Conservation (phyloP, 1,284 basidiomycete species). For the Apiotrichum veenhuisii region DNA sequence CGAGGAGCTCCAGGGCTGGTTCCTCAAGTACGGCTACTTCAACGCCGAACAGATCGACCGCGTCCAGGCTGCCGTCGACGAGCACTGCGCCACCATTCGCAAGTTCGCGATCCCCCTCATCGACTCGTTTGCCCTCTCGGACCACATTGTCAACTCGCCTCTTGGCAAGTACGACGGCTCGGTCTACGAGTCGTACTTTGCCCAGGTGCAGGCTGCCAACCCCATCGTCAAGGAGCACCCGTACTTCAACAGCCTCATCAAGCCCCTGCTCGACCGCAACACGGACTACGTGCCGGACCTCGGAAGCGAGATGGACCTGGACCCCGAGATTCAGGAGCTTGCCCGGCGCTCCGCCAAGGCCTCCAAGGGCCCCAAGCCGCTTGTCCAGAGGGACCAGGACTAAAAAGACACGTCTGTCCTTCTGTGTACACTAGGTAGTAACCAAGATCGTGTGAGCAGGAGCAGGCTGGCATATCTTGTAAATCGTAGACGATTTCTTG, state of each 20-base stretch:
- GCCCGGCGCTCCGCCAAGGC: not conserved
- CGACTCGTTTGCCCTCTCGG: conserved; percentile 56
- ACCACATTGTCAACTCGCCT: conserved; percentile 59
- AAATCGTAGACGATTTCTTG: not conserved
- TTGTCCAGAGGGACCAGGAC: conserved; percentile 4
- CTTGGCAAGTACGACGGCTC: conserved; percentile 54
- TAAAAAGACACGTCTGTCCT: not conserved
- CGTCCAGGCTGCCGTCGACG: conserved; percentile 51
- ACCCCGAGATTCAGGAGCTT: conserved; percentile 36
- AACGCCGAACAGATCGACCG: conserved; percentile 51
- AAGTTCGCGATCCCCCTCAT: conserved; percentile 53
- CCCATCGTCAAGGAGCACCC: conserved; percentile 51
- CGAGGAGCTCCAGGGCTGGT: conserved; percentile 57
- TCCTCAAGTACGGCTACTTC: conserved; percentile 56
- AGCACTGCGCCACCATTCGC: conserved; percentile 53
- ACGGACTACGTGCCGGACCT: conserved; percentile 50
- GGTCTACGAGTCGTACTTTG: conserved; percentile 54
- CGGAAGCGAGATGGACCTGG: conserved; percentile 52
- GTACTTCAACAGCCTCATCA: conserved; percentile 57
- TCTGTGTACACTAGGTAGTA: not conserved
- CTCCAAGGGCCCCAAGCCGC: conserved; percentile 3
- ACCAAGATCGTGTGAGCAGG: not conserved
- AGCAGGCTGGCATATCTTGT: not conserved
- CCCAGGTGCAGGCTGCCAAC: conserved; percentile 50
- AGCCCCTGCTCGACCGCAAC: conserved; percentile 54